Evolutionary conservation across 2,329 filamentous ascomycete species (phyloP).

Genomic region (Nemania sp.): DNA sequence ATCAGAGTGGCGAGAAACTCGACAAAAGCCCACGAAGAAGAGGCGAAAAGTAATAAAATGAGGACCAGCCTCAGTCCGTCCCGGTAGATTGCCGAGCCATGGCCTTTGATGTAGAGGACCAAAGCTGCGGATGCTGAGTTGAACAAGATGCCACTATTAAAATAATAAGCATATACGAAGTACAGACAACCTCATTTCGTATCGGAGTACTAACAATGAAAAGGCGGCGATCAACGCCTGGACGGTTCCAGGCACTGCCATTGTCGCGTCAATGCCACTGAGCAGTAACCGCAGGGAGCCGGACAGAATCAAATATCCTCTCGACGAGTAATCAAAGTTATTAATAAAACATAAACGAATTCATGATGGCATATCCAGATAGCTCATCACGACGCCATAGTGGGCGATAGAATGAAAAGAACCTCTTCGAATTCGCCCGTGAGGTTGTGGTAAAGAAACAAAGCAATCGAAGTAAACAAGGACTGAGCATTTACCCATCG

Average conservation of each 20-base stretch:
- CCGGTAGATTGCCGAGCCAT: conserved; percentile 55
- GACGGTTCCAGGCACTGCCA: conserved; percentile 51
- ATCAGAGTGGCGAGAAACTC: conserved; percentile 57
- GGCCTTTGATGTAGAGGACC: conserved; percentile 51
- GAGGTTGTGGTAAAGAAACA: conserved; percentile 3
- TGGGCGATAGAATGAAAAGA: neutral
- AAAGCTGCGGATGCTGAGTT: conserved; percentile 55
- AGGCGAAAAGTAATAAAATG: conserved; percentile 56
- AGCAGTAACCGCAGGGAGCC: conserved; percentile 22
- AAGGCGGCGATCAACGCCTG: conserved; percentile 60
- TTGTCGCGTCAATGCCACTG: conserved; percentile 38
- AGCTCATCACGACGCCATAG: conserved; percentile 19
- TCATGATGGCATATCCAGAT: conserved; percentile 24
- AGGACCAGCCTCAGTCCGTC: conserved; percentile 69
- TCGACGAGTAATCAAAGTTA: conserved; percentile 16
- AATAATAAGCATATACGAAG: conserved; percentile 35
- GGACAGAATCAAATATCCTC: conserved; percentile 23
- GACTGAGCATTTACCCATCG: conserved; percentile 3
- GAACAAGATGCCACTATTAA: conserved; percentile 55
- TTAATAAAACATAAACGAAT: conserved; percentile 14
- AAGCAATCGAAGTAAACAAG: conserved; percentile 10
- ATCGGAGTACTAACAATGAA: conserved; percentile 52
- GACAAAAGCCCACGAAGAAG: conserved; percentile 58
- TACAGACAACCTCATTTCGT: neutral
- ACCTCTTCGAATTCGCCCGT: neutral